Evolutionary conservation across 495 filamentous ascomycete species (phyloP).

Genomic region (Aspergillus conjunctus): DNA sequence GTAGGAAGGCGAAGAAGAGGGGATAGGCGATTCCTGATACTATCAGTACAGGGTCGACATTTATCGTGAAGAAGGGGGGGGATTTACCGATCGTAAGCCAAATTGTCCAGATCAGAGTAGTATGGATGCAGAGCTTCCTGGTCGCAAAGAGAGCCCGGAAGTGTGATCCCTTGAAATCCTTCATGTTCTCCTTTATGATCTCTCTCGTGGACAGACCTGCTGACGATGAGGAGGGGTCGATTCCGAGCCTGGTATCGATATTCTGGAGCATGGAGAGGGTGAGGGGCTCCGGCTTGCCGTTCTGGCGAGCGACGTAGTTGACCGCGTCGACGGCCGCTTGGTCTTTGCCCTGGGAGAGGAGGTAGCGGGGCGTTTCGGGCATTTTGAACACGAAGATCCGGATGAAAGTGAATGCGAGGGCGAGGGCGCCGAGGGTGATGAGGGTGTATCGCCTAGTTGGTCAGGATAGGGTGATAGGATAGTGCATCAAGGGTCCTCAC

Average conservation of each 20-base stretch:
- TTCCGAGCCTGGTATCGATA: constrained; percentile 31
- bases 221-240: neutral
- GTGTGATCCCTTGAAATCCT: constrained; percentile 32
- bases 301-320: constrained; percentile 35
- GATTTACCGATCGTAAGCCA: constrained; percentile 37
- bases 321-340: constrained; percentile 35
- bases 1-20: constrained; percentile 39
- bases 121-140: constrained; percentile 26
- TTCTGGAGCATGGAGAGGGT: constrained; percentile 36
- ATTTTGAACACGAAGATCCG: constrained; percentile 38
- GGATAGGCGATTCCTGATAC: constrained; percentile 37
- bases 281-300: constrained; percentile 32
- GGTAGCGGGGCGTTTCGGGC: constrained; percentile 36
- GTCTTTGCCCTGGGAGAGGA: constrained; percentile 37
- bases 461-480: neutral
- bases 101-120: constrained; percentile 31
- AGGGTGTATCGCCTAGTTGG: constrained; percentile 34
- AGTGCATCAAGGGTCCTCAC: constrained; percentile 15
- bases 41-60: constrained; percentile 3
- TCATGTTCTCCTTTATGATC: constrained; percentile 34
- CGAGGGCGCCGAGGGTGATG: constrained; percentile 33
- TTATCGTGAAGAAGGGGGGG: neutral
- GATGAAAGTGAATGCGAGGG: constrained; percentile 34
- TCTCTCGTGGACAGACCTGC: constrained; percentile 25
- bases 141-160: constrained; percentile 34